These are phyloP conservation scores for Metschnikowia borealis DNA, from an alignment of 805 yeast species.

Conservation along the genomic window DNA sequence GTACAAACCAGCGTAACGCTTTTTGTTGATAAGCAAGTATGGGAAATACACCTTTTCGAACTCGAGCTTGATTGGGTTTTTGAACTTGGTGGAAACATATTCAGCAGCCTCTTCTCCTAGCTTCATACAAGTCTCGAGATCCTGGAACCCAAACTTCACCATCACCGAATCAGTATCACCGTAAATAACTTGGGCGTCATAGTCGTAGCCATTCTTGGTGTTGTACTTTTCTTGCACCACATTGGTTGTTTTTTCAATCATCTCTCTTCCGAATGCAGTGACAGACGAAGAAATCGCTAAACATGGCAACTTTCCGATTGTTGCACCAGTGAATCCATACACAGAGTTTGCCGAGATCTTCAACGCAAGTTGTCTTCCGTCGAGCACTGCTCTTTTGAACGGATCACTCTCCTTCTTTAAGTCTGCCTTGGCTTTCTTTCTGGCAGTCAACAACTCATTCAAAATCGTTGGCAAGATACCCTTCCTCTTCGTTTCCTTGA, in stretches of 20 bases:
- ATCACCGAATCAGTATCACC: constrained; percentile 99
- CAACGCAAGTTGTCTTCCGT: constrained; percentile 95
- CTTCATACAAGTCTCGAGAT: constrained; percentile 79
- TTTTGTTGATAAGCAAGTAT: constrained; percentile 87
- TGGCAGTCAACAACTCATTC: constrained; percentile 81
- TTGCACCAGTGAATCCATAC: constrained; percentile 98
- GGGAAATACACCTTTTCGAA: constrained; percentile 97
- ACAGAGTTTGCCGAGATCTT: constrained; percentile 98
- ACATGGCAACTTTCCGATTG: constrained; percentile 95
- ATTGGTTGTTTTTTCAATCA: constrained; percentile 89
- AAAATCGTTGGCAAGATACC: constrained; percentile 92
- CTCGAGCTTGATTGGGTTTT: constrained; percentile 87
- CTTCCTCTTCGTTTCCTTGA: constrained; percentile 60
- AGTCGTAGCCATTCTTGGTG: constrained; percentile 76
- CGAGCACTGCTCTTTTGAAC: constrained; percentile 85
- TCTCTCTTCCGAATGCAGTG: constrained; percentile 92
- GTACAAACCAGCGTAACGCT: constrained; percentile 93
- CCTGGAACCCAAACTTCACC: constrained; percentile 91
- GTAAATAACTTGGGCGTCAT: constrained; percentile 86
- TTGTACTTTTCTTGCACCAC: constrained; percentile 79
- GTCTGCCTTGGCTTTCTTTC: constrained; percentile 90
- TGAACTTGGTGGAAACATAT: constrained; percentile 72
- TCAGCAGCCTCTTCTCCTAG: constrained; percentile 94
- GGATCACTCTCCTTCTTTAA: constrained; percentile 92
- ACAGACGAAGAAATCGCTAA: constrained; percentile 92